Conservation (phyloP, 441 rosid genomes). For the Arabidopsis lyrata region DNA sequence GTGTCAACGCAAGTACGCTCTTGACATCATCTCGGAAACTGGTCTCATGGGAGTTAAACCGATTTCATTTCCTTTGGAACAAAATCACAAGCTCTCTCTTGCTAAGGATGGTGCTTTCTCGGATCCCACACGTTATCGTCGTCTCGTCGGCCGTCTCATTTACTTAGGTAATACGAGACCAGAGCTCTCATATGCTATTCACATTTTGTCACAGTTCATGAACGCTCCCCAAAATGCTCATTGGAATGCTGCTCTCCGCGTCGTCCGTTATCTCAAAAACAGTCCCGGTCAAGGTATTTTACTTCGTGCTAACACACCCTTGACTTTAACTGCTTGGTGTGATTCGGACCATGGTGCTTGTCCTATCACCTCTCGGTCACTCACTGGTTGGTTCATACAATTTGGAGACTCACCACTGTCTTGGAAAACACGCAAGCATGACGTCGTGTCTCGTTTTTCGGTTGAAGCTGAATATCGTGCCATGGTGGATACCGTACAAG, state of each 20-base stretch:
- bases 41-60: no score
- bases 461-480: background rate
- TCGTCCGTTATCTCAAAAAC: background rate
- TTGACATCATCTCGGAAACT: no score
- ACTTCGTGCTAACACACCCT: background rate
- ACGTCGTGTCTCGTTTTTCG: background rate
- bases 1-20: no score
- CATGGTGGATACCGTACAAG: background rate
- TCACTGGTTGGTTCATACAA: background rate
- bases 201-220: background rate
- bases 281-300: background rate
- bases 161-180: background rate
- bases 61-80: no score
- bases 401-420: background rate
- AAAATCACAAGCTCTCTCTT: no score
- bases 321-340: background rate
- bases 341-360: background rate
- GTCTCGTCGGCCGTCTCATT: fast-evolving
- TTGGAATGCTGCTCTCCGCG: background rate
- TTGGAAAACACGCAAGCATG: background rate
- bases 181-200: background rate
- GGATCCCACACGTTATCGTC: background rate
- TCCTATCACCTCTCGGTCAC: background rate
- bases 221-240: background rate
- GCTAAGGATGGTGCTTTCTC: background rate